Base-by-base conservation (phyloP, 225 moss, liverwort and hornwort species). In the Ulota crispa region DNA sequence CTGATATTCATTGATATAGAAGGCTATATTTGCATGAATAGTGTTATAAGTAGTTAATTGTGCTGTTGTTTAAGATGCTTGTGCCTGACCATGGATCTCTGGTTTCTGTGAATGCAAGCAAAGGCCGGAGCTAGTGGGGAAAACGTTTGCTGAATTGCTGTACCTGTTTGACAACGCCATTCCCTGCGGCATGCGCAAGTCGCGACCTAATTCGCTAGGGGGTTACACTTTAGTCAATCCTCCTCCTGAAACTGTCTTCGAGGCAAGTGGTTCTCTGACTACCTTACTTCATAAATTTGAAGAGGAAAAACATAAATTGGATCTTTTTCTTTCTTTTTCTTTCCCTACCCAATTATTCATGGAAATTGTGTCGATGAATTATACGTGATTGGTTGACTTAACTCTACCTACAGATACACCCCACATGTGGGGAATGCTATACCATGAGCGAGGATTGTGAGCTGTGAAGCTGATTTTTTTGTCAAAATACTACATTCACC, bases 121-220 rank as follows among this genome's bases (percentile, higher is more conserved):
- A 90, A 90, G 90, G 90, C 86, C 88, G 70, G 88, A 90, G 55
- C 84, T 90, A 24, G 90, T 88, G 68, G 88, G 87, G 4, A 90
- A 86, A 64, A 88, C 85, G 14, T 90, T 81, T 69, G 86, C 85
- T 16, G 90, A 88, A 72, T 77, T 90, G 28, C 75, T 90, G 15
- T 90, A 75, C 61, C 70, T 87, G 11, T 90, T 90, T 56, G 87
- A 90, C 30, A 53, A 87, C n/a, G 90, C 90, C 26, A 53, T 90
- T 64, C 87, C 87, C 1, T 90, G 90, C 39, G 90, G 90, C 68
- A 85, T 90, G 85, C 85, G 90, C 79, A 90, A 88, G 60, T 26
- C 26, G 15, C 71, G 66, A 76, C 83, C 69, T 9, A 74, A 85
- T 53, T 55, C 68, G 43, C 76, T 42, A 34, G 87, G 90, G 42